Conservation (phyloP, 1,284 basidiomycete species). For the Pseudozyma sp. region DNA sequence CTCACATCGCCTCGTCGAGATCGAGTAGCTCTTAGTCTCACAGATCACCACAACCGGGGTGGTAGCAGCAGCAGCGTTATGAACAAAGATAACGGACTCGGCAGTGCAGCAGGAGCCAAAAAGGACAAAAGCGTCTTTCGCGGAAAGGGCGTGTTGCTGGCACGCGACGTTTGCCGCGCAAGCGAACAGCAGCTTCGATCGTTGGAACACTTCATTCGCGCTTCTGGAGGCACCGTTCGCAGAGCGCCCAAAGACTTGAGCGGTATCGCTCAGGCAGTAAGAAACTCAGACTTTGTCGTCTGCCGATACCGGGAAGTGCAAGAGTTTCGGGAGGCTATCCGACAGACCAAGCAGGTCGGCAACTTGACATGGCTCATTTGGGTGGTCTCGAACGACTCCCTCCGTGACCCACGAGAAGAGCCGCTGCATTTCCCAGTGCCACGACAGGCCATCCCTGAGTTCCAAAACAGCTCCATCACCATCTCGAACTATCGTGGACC, state of each 20-base stretch:
- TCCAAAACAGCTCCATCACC: slow-evolving; percentile 76
- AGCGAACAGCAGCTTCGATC: slow-evolving; percentile 66
- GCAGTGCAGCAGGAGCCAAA: slow-evolving; percentile 1
- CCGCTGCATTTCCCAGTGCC: slow-evolving; percentile 75
- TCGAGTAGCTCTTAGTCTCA: slow-evolving; percentile 32
- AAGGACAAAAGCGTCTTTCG: slow-evolving; percentile 28
- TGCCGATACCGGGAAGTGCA: slow-evolving; percentile 77
- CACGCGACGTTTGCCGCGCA: slow-evolving; percentile 49
- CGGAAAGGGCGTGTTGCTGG: slow-evolving; percentile 45
- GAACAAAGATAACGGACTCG: background rate
- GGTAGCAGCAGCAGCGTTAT: background rate
- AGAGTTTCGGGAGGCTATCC: slow-evolving; percentile 79
- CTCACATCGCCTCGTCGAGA: slow-evolving; percentile 41
- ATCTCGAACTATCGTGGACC: slow-evolving; percentile 88
- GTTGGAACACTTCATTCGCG: slow-evolving; percentile 67
- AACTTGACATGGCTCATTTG: slow-evolving; percentile 84
- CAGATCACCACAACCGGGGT: slow-evolving; percentile 1
- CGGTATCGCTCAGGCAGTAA: slow-evolving; percentile 51
- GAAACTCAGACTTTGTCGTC: slow-evolving; percentile 76
- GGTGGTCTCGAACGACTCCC: slow-evolving; percentile 76
- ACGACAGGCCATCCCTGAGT: slow-evolving; percentile 67
- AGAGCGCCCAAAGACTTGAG: slow-evolving; percentile 43
- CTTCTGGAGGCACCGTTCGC: slow-evolving; percentile 34
- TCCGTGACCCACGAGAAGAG: slow-evolving; percentile 78
- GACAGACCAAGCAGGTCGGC: slow-evolving; percentile 76